Conservation (phyloP, 805 yeast genomes). For the Metschnikowia henanensis region DNA sequence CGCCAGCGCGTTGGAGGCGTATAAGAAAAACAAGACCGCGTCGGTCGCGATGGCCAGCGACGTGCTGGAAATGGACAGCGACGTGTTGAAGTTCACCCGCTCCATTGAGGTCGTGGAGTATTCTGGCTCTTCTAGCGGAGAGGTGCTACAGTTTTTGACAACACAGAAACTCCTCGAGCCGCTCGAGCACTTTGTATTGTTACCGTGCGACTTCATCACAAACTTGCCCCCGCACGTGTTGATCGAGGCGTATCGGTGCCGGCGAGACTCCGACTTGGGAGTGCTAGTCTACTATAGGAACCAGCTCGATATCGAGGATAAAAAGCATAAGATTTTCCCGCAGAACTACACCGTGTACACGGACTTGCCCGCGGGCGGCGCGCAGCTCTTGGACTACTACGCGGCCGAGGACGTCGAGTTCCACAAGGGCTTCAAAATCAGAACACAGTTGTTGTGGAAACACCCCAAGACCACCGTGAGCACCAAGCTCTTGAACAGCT, state of each 20-base stretch:
- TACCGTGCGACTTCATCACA: slow-evolving; percentile 94
- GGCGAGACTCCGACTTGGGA: slow-evolving; percentile 66
- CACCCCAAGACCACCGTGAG: slow-evolving; percentile 79
- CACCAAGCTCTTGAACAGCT: slow-evolving; percentile 70
- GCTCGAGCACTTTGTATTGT: slow-evolving; percentile 55
- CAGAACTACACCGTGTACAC: slow-evolving; percentile 69
- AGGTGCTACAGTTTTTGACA: slow-evolving; percentile 49
- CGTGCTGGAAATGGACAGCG: slow-evolving; percentile 18
- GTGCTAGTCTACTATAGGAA: slow-evolving; percentile 77
- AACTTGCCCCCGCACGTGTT: slow-evolving; percentile 89
- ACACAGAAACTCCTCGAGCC: slow-evolving; percentile 41
- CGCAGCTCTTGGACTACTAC: slow-evolving; percentile 67
- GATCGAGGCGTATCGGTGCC: slow-evolving; percentile 78
- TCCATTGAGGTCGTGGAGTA: slow-evolving; percentile 25
- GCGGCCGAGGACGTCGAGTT: slow-evolving; percentile 67
- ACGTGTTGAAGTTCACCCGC: slow-evolving; percentile 18
- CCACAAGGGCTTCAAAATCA: slow-evolving; percentile 68
- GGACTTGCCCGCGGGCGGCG: slow-evolving; percentile 43
- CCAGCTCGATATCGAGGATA: slow-evolving; percentile 72
- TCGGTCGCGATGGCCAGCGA: slow-evolving; percentile 13
- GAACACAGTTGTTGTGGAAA: slow-evolving; percentile 90
- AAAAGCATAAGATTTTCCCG: slow-evolving; percentile 57
- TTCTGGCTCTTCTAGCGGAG: slow-evolving; percentile 53
- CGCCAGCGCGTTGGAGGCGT: slow-evolving; percentile 47
- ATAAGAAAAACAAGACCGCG: slow-evolving; percentile 38